Base-by-base conservation (phyloP, 805 yeast genomes). In the Ogataea pilisensis region DNA sequence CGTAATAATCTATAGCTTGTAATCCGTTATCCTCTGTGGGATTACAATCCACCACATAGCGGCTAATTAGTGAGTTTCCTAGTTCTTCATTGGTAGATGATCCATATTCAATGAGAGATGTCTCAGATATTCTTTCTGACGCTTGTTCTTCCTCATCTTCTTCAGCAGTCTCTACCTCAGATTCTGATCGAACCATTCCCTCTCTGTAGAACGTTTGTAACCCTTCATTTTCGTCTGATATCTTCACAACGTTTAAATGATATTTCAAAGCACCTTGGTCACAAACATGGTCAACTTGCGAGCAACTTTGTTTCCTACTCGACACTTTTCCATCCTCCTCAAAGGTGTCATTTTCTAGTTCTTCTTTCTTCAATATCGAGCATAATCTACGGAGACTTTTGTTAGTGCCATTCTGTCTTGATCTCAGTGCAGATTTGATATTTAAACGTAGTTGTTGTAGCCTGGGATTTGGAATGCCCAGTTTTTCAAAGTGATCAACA, bases 401-500 rank as follows among this genome's bases (percentile, higher is more conserved):
- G 13, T 27, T 27, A 27, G 13, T 27, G 5, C 14, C 29, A 8
- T 27, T 13, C 29, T 27, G 11, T 14, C 13, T 13, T 27, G 11
- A 9, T 5, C 6, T 27, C 14, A 27, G 14, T 13, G 13, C 14
- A 9, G 16, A 31, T 25, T 29, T 29, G 8, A 14, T 16, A 29
- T 29, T 29, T 29, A 5, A 11, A n/a, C 8, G 19, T 4, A 7
- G 18, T 29, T 4, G 5, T n/a, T 16, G 8, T 14, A 6, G 4
- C 4, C 16, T 16, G 14, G 7, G 31, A 18, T n/a, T 6, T 29
- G 6, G 20, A 29, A 8, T 9, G 13, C 46, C 51, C 31, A 43
- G n/a, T 14, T 42, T 36, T 26, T 38, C 30, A 30, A 50, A 28
- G 25, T 49, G 36, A 1, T 48, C 47, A 6, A 46, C 47, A 25